phyloP scores from a whole-genome alignment of 2,329 filamentous ascomycete species.

The Fusarium coicis region DNA sequence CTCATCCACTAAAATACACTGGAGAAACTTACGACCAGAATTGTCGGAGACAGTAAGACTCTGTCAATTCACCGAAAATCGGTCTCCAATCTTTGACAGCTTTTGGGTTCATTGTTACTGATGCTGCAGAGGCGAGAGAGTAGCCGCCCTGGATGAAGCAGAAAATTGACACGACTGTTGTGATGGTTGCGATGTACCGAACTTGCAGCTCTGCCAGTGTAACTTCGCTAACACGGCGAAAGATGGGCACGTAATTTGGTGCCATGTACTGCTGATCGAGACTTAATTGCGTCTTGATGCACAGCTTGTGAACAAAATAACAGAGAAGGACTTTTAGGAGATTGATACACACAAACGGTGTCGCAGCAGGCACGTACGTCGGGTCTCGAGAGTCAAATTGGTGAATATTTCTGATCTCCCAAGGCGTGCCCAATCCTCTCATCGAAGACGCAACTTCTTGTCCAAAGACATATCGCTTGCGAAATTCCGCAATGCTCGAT shows the following conservation, averaged over 20 bases:
- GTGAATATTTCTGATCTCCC: constrained; percentile 39
- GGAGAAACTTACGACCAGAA: constrained; percentile 36
- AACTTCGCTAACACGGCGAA: constrained; percentile 24
- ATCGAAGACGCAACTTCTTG: constrained; percentile 37
- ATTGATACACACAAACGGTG: constrained; percentile 18
- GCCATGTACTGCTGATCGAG: constrained; percentile 29
- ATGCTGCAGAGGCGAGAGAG: constrained; percentile 23
- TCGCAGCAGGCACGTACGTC: constrained; percentile 12
- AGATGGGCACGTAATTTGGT: constrained; percentile 17
- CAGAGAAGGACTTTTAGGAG: constrained; percentile 25
- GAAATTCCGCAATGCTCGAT: not conserved
- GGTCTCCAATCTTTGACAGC: constrained; percentile 35
- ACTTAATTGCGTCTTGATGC: constrained; percentile 28
- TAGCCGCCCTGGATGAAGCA: constrained; percentile 39
- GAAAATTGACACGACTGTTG: constrained; percentile 35
- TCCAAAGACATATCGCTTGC: constrained; percentile 33
- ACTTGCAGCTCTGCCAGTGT: constrained; percentile 22
- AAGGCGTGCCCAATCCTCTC: constrained; percentile 33
- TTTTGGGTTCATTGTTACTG: constrained; percentile 16
- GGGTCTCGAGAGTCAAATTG: constrained; percentile 32
- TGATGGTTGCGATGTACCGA: constrained; percentile 33
- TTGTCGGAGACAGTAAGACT: constrained; percentile 27
- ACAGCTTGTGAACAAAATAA: constrained; percentile 26
- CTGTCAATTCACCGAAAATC: constrained; percentile 24
- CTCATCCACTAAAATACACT: not conserved